phyloP scores from a whole-genome alignment of 768 basidiomycete species.

The Piloderma croceum region DNA sequence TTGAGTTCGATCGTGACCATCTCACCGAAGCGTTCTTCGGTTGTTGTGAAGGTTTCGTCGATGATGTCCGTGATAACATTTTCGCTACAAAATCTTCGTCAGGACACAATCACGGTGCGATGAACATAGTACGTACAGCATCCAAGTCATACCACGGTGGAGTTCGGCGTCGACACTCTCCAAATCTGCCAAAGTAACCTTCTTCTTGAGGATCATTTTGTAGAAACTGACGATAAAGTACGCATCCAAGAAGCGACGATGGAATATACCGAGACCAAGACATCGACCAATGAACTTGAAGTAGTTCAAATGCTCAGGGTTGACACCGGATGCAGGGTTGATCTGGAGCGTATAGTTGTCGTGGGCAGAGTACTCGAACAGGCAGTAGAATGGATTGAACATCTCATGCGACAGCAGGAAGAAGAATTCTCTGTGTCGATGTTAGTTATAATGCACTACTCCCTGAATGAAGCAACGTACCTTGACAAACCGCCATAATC shows the following conservation, averaged over 20 bases:
- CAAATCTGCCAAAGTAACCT: slow-evolving; percentile 87
- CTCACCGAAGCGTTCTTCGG: slow-evolving; percentile 97
- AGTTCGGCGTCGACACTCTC: slow-evolving; percentile 96
- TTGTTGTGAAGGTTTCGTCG: slow-evolving; percentile 95
- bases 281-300: slow-evolving; percentile 99
- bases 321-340: slow-evolving; percentile 96
- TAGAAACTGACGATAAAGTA: slow-evolving; percentile 99
- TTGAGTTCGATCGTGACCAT: slow-evolving; percentile 96
- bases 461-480: background rate
- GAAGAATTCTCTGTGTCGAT: slow-evolving; percentile 84
- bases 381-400: slow-evolving; percentile 99
- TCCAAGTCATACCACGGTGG: slow-evolving; percentile 95
- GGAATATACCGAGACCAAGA: slow-evolving; percentile 95
- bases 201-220: slow-evolving; percentile 99
- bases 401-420: slow-evolving; percentile 99
- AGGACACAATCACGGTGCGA: slow-evolving; percentile 6
- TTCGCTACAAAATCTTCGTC: slow-evolving; percentile 51
- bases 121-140: slow-evolving; percentile 64
- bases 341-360: slow-evolving; percentile 99
- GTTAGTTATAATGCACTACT: slow-evolving; percentile 6
- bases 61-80: slow-evolving; percentile 98
- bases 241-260: slow-evolving; percentile 96
- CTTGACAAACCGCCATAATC: slow-evolving; percentile 86
- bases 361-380: slow-evolving; percentile 99
- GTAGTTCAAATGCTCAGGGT: slow-evolving; percentile 98